phyloP scores from a whole-genome alignment of 2,329 filamentous ascomycete genomes.

The Monosporascus sp. region DNA sequence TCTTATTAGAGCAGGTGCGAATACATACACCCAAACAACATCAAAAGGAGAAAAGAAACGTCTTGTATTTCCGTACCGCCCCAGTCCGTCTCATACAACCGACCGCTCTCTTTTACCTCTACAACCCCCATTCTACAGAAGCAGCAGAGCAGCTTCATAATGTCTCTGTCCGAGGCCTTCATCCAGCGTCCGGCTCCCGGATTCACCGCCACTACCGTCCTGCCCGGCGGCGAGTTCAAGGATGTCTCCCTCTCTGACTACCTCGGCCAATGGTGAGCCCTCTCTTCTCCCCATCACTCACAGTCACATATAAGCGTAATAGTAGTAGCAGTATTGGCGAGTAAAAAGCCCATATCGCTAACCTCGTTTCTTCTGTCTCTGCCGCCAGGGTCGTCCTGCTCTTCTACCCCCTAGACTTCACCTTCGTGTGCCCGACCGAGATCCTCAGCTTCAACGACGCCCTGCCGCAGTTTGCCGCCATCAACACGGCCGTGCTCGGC shows the following conservation, averaged over 20 bases:
- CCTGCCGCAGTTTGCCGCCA: slow-evolving; percentile 52
- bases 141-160: not conserved
- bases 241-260: slow-evolving; percentile 40
- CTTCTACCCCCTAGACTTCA: slow-evolving; percentile 65
- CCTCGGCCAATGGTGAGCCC: slow-evolving; percentile 39
- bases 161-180: slow-evolving; percentile 30
- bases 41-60: too few relatives aligned
- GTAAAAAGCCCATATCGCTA: not conserved
- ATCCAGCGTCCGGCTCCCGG: slow-evolving; percentile 44
- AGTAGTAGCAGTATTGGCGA: too few relatives aligned
- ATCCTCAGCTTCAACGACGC: slow-evolving; percentile 61
- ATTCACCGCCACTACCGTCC: slow-evolving; percentile 45
- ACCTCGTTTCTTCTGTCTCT: too few relatives aligned
- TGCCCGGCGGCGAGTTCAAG: slow-evolving; percentile 43
- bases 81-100: too few relatives aligned
- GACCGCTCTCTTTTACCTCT: too few relatives aligned
- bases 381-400: slow-evolving; percentile 52
- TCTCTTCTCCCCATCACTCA: not conserved
- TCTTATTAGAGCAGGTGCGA: too few relatives aligned
- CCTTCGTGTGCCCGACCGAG: slow-evolving; percentile 62
- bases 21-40: too few relatives aligned
- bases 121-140: too few relatives aligned
- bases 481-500: slow-evolving; percentile 56
- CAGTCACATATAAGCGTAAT: not conserved
- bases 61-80: too few relatives aligned